Conservation (phyloP, 768 basidiomycete species). For the Mrakia gelida region DNA sequence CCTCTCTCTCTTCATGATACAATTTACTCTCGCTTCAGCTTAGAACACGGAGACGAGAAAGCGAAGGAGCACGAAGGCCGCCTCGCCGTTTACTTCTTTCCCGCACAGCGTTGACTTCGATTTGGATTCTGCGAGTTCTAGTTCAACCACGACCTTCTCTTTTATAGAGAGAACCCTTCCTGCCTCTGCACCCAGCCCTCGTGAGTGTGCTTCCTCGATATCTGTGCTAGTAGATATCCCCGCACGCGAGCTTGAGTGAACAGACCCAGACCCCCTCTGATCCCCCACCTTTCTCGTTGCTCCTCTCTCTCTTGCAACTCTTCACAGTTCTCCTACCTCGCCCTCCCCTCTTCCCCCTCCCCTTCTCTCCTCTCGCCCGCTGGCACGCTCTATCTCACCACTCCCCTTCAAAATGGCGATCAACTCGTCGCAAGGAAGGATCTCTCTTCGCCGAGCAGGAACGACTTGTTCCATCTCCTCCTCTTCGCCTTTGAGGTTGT, state of each 20-base stretch:
- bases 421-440: neutral
- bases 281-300: neutral
- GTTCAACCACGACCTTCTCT: neutral
- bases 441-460: neutral
- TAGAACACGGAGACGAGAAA: too few relatives aligned
- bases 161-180: neutral
- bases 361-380: neutral
- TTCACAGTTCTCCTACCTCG: neutral
- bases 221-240: neutral
- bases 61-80: neutral
- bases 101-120: neutral
- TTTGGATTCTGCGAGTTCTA: neutral
- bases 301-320: neutral
- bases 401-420: neutral
- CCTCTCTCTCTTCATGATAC: too few relatives aligned
- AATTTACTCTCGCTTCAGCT: too few relatives aligned
- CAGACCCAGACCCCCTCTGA: neutral
- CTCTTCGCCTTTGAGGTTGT: too few relatives aligned
- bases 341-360: neutral
- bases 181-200: neutral
- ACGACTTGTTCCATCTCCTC: neutral
- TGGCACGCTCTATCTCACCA: neutral
- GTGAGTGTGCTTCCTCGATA: neutral
- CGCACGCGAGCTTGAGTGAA: neutral
- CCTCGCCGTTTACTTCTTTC: neutral